phyloP scores from a whole-genome alignment of 2,329 filamentous ascomycete genomes.

The Exutisphaerella laricina region DNA sequence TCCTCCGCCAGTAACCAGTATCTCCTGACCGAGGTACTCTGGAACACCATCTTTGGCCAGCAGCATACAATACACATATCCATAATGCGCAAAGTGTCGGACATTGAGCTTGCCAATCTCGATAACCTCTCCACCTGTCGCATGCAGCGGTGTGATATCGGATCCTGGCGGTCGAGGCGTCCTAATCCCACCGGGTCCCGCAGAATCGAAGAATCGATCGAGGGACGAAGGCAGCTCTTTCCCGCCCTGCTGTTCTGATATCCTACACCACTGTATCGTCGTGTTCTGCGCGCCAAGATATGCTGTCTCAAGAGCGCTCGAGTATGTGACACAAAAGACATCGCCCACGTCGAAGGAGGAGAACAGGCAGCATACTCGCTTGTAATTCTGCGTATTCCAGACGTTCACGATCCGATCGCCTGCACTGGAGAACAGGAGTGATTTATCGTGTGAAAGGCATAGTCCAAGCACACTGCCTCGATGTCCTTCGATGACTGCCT shows the following conservation, averaged over 20 bases:
- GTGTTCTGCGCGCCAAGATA: constrained; percentile 94
- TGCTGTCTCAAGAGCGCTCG: constrained; percentile 68
- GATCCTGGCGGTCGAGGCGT: constrained; percentile 65
- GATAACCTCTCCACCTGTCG: constrained; percentile 59
- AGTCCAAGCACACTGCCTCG: constrained; percentile 85
- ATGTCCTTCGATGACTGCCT: constrained; percentile 77
- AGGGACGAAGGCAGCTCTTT: constrained; percentile 47
- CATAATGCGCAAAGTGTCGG: constrained; percentile 84
- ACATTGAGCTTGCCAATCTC: constrained; percentile 79
- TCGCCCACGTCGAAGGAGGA: constrained; percentile 92
- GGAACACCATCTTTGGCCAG: constrained; percentile 67
- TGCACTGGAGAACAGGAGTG: constrained; percentile 82
- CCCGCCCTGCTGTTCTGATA: constrained; percentile 15
- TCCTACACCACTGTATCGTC: constrained; percentile 82
- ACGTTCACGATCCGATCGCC: constrained; percentile 93
- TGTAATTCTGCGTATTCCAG: constrained; percentile 75
- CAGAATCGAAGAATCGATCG: constrained; percentile 90
- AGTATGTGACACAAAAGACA: constrained; percentile 92
- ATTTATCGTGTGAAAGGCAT: constrained; percentile 67
- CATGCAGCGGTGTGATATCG: constrained; percentile 44
- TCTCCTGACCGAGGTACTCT: constrained; percentile 66
- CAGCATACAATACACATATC: constrained; percentile 95
- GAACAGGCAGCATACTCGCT: constrained; percentile 80
- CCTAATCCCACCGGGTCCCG: constrained; percentile 72
- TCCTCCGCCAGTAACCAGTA: constrained; percentile 84